Percentiles rank a stretch among this genome's conserved stretches.
These are phyloP conservation scores for Arabidopsis thaliana DNA, from an alignment of 345 rosid species.

Conservation along the genomic window TAIR10.1 NC_003076.8:7743001-7743500, in stretches of 20 bases:
- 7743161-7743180: neutral
- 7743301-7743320: conserved; percentile 56
- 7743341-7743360: conserved; percentile 67
- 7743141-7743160: conserved; percentile 7
- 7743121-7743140: conserved; percentile 2
- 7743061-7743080: neutral
- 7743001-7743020: neutral
- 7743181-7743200: conserved; percentile 5
- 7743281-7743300: conserved; percentile 52
- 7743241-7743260: conserved; percentile 55
- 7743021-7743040: neutral
- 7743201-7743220: neutral
- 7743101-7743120: conserved; percentile 16
- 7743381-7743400: conserved; percentile 56
- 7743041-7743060: neutral
- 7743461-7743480: conserved; percentile 54
- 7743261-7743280: conserved; percentile 45
- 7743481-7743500: conserved; percentile 67
- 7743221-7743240: conserved; percentile 50
- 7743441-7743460: conserved; percentile 49
- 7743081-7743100: conserved; percentile 16
- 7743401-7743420: conserved; percentile 50
- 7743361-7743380: conserved; percentile 54
- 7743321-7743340: conserved; percentile 67
- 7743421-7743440: conserved; percentile 63